phyloP scores from a whole-genome alignment of 352 stramenopile species.

The Elongisporangium anandrum region DNA sequence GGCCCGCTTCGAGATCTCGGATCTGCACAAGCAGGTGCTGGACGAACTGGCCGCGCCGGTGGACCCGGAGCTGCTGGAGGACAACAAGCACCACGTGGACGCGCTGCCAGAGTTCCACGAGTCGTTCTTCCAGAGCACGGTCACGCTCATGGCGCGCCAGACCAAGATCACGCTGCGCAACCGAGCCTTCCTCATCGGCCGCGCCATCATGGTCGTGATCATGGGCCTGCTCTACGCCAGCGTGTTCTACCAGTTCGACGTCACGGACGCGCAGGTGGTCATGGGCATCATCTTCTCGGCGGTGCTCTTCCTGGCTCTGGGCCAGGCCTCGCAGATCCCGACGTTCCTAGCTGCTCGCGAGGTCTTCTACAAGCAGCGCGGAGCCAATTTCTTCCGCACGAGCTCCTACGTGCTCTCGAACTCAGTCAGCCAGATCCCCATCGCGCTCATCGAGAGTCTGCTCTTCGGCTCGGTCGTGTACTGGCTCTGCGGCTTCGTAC shows the following conservation, averaged over 20 bases:
- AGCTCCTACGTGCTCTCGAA: slow-evolving; percentile 29
- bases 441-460: slow-evolving; percentile 30
- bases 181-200: slow-evolving; percentile 27
- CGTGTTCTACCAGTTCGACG: slow-evolving; percentile 33
- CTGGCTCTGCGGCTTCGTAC: slow-evolving; percentile 48
- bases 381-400: slow-evolving; percentile 35
- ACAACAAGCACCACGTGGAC: slow-evolving; percentile 74
- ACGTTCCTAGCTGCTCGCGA: slow-evolving; percentile 24
- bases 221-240: slow-evolving; percentile 31
- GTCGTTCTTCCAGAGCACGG: slow-evolving; percentile 18
- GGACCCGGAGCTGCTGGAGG: slow-evolving; percentile 4
- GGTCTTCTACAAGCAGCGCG: slow-evolving; percentile 38
- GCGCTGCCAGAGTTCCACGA: slow-evolving; percentile 25
- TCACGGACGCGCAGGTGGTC: slow-evolving; percentile 29
- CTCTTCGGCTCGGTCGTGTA: slow-evolving; percentile 49
- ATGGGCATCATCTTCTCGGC: slow-evolving; percentile 75
- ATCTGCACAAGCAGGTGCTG: slow-evolving; percentile 18
- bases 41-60: slow-evolving; percentile 12
- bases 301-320: slow-evolving; percentile 63
- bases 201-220: slow-evolving; percentile 26
- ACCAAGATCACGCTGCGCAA: slow-evolving; percentile 44
- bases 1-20: slow-evolving; percentile 17
- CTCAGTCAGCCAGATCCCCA: slow-evolving; percentile 33
- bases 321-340: slow-evolving; percentile 27
- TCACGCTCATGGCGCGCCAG: slow-evolving; percentile 31